phyloP scores from a whole-genome alignment of 2,329 filamentous ascomycete species.

The Stemphylium beticola region DNA sequence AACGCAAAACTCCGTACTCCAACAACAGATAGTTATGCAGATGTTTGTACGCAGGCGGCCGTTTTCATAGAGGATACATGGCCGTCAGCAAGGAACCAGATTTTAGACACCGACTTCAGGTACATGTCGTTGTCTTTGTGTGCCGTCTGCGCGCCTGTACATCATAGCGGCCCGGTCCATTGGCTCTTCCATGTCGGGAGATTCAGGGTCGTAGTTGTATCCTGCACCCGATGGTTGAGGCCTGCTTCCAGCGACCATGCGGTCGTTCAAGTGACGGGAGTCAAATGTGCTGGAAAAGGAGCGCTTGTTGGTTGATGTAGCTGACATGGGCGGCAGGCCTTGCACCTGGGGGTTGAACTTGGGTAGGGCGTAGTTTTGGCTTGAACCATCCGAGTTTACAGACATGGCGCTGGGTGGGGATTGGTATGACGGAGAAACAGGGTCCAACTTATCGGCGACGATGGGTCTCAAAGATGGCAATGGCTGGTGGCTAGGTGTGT shows the following conservation, averaged over 20 bases:
- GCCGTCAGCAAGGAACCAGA: conserved; percentile 16
- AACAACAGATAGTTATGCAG: conserved; percentile 8
- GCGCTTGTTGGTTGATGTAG: conserved; percentile 51
- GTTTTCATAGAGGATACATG: background rate
- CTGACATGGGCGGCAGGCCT: conserved; percentile 30
- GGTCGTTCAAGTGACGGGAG: conserved; percentile 51
- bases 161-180: conserved; percentile 51
- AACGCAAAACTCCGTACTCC: conserved; percentile 24
- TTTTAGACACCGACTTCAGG: conserved; percentile 40
- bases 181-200: conserved; percentile 50
- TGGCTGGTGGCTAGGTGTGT: conserved; percentile 42
- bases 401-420: conserved; percentile 46
- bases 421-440: conserved; percentile 53
- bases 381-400: conserved; percentile 38
- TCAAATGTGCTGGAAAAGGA: conserved; percentile 55
- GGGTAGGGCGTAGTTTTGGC: conserved; percentile 35
- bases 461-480: conserved; percentile 52
- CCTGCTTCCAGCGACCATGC: conserved; percentile 53
- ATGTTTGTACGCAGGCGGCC: background rate
- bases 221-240: conserved; percentile 43
- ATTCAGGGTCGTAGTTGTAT: conserved; percentile 45
- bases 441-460: conserved; percentile 48
- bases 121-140: conserved; percentile 46
- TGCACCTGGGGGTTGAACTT: conserved; percentile 39
- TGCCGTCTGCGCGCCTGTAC: conserved; percentile 57